A percentile compares a stretch with the other conserved stretches of the same genome.
phyloP scores from a whole-genome alignment of 352 stramenopile genomes.

The Phytophthora fragariae region DNA sequence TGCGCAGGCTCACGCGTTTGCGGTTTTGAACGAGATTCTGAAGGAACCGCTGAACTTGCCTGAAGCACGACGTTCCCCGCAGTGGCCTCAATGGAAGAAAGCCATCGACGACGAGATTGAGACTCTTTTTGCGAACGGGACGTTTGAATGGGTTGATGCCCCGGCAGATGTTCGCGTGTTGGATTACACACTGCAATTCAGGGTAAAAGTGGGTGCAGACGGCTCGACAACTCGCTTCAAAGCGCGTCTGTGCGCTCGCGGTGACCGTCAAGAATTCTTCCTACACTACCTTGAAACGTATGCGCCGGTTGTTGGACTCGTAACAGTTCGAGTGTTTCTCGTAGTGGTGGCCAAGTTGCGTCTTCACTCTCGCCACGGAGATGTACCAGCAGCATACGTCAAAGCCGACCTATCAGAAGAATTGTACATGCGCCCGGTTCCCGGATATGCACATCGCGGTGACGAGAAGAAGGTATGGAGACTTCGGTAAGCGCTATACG shows the following conservation, averaged over 20 bases:
- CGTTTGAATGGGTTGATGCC: background rate
- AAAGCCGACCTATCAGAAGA: background rate
- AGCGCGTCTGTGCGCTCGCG: background rate
- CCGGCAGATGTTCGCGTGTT: background rate
- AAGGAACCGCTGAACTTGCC: background rate
- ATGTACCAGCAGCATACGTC: constrained; percentile 6
- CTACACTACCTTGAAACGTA: background rate
- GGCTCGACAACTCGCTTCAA: background rate
- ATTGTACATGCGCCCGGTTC: background rate
- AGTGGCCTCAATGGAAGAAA: constrained; percentile 14
- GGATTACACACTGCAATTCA: constrained; percentile 5
- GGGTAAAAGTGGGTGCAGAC: background rate
- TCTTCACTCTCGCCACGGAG: background rate
- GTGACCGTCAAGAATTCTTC: background rate
- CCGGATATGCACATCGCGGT: background rate
- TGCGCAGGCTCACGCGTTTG: background rate
- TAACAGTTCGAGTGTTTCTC: background rate
- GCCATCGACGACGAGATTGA: background rate
- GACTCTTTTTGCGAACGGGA: background rate
- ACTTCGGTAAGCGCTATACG: background rate
- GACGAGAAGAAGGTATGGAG: constrained; percentile 1
- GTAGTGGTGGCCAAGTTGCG: background rate
- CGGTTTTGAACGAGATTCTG: background rate
- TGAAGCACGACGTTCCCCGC: background rate
- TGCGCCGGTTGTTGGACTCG: background rate